phyloP scores from a whole-genome alignment of 192 early-diverging fungal genomes.

The Cladochytrium replicatum region DNA sequence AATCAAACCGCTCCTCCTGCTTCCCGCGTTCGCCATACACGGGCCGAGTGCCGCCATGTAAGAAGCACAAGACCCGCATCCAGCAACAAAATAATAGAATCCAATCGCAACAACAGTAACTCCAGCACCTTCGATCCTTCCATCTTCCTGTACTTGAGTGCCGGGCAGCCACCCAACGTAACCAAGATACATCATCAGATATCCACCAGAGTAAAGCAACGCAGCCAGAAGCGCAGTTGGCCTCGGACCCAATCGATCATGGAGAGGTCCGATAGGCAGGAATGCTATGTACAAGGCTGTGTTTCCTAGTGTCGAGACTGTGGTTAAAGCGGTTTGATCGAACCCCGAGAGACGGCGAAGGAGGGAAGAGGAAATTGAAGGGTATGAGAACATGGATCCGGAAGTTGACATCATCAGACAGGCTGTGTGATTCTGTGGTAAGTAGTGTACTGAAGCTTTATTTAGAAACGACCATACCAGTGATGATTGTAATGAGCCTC shows the following conservation, averaged over 20 bases:
- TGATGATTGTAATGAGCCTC: too few relatives aligned
- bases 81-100: slow-evolving; percentile 21
- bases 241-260: slow-evolving; percentile 13
- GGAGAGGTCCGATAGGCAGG: slow-evolving; percentile 25
- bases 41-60: slow-evolving; percentile 23
- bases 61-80: slow-evolving; percentile 9
- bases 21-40: slow-evolving; percentile 15
- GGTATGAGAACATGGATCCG: too few relatives aligned
- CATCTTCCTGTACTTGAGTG: neutral
- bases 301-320: slow-evolving; percentile 19
- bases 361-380: too few relatives aligned
- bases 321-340: too few relatives aligned
- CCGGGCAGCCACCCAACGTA: too few relatives aligned
- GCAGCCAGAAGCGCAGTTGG: slow-evolving; percentile 10
- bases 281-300: slow-evolving; percentile 22
- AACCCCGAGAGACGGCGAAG: too few relatives aligned
- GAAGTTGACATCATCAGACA: too few relatives aligned
- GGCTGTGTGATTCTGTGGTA: too few relatives aligned
- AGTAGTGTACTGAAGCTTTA: too few relatives aligned
- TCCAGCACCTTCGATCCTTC: neutral
- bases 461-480: too few relatives aligned
- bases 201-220: slow-evolving; percentile 9
- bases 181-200: slow-evolving; percentile 17
- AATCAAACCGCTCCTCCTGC: slow-evolving; percentile 9
- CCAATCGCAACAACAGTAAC: slow-evolving; percentile 5